phyloP scores from a whole-genome alignment of 768 basidiomycete genomes.

The Suillus plorans region DNA sequence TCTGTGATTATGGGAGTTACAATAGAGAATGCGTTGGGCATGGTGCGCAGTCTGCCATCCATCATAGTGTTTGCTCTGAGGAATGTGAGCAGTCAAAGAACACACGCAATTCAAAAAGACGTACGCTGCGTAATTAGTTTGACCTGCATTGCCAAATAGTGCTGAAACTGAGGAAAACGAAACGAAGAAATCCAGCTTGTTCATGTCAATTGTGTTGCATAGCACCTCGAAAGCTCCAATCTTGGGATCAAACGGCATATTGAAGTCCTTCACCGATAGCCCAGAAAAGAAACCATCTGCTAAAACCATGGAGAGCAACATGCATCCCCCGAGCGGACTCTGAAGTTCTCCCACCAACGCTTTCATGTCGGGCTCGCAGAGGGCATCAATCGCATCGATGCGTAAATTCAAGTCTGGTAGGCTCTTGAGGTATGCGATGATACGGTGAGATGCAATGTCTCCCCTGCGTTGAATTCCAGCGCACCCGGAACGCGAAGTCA shows the following conservation, averaged over 20 bases:
- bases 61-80: not conserved
- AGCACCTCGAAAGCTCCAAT: too few relatives aligned
- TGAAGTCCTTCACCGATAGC: slow-evolving; percentile 20
- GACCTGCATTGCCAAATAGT: slow-evolving; percentile 31
- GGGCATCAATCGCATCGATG: not conserved
- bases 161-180: slow-evolving; percentile 25
- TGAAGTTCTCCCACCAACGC: not conserved
- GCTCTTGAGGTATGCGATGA: not conserved
- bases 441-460: not conserved
- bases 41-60: not conserved
- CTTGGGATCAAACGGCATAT: not conserved
- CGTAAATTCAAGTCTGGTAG: not conserved
- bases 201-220: too few relatives aligned
- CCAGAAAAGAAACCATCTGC: not conserved
- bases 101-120: not conserved
- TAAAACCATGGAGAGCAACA: not conserved
- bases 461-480: slow-evolving; percentile 4
- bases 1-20: slow-evolving; percentile 35
- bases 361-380: not conserved
- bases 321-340: not conserved
- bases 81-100: not conserved
- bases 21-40: slow-evolving; percentile 34
- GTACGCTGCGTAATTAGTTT: slow-evolving; percentile 23
- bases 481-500: slow-evolving; percentile 26
- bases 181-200: slow-evolving; percentile 29